These are phyloP conservation scores for Sparassis latifolia DNA, from an alignment of 1,284 basidiomycete genomes.

Conservation along the genomic window DNA sequence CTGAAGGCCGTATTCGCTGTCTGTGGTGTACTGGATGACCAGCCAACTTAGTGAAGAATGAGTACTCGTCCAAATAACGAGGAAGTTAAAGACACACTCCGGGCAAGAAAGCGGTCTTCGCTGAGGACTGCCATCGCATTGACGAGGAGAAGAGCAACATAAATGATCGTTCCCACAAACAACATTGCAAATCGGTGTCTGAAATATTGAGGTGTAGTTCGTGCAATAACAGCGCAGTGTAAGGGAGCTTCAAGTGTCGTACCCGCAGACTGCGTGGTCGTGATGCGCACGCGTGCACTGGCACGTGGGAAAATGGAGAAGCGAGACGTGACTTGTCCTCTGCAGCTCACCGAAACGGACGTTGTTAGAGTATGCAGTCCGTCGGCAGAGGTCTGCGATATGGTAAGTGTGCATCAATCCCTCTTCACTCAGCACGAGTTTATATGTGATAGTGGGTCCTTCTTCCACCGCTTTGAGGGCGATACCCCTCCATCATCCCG, in stretches of 20 bases:
- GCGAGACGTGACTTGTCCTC: too few species aligned
- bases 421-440: background rate
- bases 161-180: conserved; percentile 60
- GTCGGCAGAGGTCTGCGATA: conserved; percentile 22
- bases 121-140: conserved; percentile 93
- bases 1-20: conserved; percentile 50
- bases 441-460: conserved; percentile 5
- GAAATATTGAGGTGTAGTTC: too few species aligned
- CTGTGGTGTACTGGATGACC: conserved; percentile 70
- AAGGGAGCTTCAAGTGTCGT: too few species aligned
- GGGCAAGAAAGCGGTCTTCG: conserved; percentile 91
- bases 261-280: background rate
- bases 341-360: background rate
- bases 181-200: conserved; percentile 25
- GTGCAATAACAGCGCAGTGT: too few species aligned
- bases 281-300: background rate
- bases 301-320: background rate
- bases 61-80: conserved; percentile 8
- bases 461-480: conserved; percentile 2
- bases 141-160: conserved; percentile 75
- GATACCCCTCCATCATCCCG: conserved; percentile 4
- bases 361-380: conserved; percentile 26
- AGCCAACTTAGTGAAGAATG: conserved; percentile 64
- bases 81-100: conserved; percentile 55
- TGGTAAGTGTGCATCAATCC: conserved; percentile 5